A percentile compares a stretch with the other conserved stretches of the same genome.
Evolutionary conservation across 2,329 filamentous ascomycete species (phyloP).

Genomic region (Pseudogymnoascus sp.): DNA sequence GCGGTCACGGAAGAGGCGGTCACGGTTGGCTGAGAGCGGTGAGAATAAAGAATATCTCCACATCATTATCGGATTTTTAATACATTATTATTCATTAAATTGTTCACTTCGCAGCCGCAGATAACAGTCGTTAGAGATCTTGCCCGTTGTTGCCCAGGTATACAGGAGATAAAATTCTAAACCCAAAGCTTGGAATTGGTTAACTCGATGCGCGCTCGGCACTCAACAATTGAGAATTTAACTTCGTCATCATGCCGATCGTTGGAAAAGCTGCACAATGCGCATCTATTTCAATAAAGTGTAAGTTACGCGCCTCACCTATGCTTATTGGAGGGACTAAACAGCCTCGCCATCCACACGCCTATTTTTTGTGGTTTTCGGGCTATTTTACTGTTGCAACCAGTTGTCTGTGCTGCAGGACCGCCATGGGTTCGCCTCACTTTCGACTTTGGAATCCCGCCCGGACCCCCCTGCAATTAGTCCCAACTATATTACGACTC

Average conservation of each 20-base stretch:
- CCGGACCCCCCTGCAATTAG: background rate
- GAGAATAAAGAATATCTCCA: background rate
- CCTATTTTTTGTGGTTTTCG: background rate
- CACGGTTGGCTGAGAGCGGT: background rate
- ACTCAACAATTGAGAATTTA: background rate
- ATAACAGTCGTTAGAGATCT: background rate
- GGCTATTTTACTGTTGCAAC: background rate
- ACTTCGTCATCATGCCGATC: conserved; percentile 5
- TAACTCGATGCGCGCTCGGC: background rate
- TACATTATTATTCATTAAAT: background rate
- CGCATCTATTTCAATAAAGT: background rate
- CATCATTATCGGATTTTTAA: background rate
- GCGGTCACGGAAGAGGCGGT: background rate
- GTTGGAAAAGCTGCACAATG: background rate
- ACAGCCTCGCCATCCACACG: background rate
- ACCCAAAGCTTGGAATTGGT: background rate
- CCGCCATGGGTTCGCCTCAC: background rate
- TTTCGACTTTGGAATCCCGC: background rate
- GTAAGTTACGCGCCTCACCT: background rate
- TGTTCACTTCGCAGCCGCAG: background rate
- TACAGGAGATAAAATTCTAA: background rate
- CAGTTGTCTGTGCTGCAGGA: background rate
- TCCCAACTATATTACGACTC: background rate
- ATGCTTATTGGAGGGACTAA: background rate
- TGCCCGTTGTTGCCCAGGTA: background rate